A percentile compares a stretch with the other conserved stretches of the same genome.
These are phyloP conservation scores for Exophiala sp. DNA, from an alignment of 2,329 filamentous ascomycete species.

Conservation along the genomic window DNA sequence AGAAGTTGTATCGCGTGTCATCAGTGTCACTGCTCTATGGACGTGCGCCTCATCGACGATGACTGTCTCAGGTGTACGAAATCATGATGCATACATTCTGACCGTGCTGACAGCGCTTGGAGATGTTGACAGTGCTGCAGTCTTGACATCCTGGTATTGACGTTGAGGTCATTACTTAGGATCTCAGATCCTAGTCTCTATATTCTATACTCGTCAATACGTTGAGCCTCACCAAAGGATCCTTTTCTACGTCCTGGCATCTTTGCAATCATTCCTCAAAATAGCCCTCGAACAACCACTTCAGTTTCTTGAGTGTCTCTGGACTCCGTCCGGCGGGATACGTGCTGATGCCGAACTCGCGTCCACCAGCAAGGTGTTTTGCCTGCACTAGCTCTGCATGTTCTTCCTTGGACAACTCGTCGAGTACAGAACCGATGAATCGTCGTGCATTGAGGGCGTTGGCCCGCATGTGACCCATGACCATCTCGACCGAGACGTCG, in stretches of 20 bases:
- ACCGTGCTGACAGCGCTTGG: neutral
- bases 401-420: slow-evolving; percentile 76
- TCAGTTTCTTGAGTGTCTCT: slow-evolving; percentile 73
- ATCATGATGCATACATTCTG: too few species aligned
- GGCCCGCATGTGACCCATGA: slow-evolving; percentile 92
- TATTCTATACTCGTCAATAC: neutral
- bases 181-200: neutral
- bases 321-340: slow-evolving; percentile 68
- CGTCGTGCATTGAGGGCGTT: slow-evolving; percentile 84
- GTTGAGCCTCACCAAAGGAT: slow-evolving; percentile 2
- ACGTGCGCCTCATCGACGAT: too few species aligned
- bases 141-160: neutral
- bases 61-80: too few species aligned
- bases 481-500: slow-evolving; percentile 93
- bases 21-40: too few species aligned
- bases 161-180: neutral
- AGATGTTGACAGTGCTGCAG: neutral
- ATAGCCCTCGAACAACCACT: slow-evolving; percentile 75
- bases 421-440: slow-evolving; percentile 81
- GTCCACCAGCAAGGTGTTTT: slow-evolving; percentile 74
- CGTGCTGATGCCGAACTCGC: slow-evolving; percentile 81
- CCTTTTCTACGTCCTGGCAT: neutral
- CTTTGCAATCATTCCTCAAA: slow-evolving; percentile 8
- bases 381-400: slow-evolving; percentile 71
- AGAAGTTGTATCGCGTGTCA: too few species aligned